Conservation (phyloP, 805 yeast genomes). For the Hyphopichia homilentoma region DNA sequence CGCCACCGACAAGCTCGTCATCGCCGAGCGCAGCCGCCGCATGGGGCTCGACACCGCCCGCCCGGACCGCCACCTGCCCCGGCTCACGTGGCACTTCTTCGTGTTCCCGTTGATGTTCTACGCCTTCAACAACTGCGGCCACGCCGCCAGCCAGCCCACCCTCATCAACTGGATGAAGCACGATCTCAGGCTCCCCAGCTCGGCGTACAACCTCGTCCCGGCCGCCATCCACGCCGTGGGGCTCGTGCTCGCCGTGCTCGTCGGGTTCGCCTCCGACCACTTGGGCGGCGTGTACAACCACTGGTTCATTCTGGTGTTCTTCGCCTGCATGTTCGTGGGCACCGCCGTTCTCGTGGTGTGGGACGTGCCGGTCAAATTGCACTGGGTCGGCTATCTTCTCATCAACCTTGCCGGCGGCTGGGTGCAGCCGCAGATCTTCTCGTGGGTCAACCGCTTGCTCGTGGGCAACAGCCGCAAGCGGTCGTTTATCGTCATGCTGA, state of each 20-base stretch:
- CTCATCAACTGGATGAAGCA: slow-evolving; percentile 35
- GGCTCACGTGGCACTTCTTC: slow-evolving; percentile 43
- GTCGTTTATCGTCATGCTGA: slow-evolving; percentile 34
- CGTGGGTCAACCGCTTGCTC: slow-evolving; percentile 52
- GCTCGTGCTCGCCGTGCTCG: slow-evolving; percentile 18
- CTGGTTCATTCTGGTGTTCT: slow-evolving; percentile 33
- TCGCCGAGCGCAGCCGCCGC: slow-evolving; percentile 43
- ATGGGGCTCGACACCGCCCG: slow-evolving; percentile 22
- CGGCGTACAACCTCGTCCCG: slow-evolving; percentile 31
- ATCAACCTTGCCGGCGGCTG: slow-evolving; percentile 45
- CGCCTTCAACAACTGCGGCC: slow-evolving; percentile 32
- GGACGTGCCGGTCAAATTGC: slow-evolving; percentile 46
- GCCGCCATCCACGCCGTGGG: slow-evolving; percentile 24
- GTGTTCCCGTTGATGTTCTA: slow-evolving; percentile 40
- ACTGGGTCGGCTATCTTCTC: slow-evolving; percentile 49
- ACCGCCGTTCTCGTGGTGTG: slow-evolving; percentile 43
- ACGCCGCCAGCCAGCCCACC: slow-evolving; percentile 33
- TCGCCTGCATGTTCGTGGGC: slow-evolving; percentile 37
- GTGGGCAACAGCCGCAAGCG: slow-evolving; percentile 41
- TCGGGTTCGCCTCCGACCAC: slow-evolving; percentile 28
- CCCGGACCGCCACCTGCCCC: slow-evolving; percentile 4
- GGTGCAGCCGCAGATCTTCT: slow-evolving; percentile 55
- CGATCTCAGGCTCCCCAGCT: slow-evolving; percentile 21
- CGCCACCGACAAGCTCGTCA: slow-evolving; percentile 36
- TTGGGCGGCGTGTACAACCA: slow-evolving; percentile 32